phyloP scores from a whole-genome alignment of 345 rosid genomes.

The Lepidium africanum region DNA sequence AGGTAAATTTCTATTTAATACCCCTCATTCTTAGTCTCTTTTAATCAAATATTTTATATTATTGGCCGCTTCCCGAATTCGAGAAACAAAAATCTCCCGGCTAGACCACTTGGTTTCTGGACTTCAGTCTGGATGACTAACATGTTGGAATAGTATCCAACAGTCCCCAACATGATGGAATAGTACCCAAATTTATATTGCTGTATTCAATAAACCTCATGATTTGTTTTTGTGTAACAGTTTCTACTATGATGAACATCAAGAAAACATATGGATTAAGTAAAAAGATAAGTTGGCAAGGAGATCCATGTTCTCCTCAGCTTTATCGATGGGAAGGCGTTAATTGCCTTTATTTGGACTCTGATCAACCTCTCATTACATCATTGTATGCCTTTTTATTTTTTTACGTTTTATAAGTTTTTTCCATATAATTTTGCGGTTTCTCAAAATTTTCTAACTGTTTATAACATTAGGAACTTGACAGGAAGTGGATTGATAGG shows the following conservation, averaged over 20 bases:
- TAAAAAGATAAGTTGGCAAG: constrained; percentile 38
- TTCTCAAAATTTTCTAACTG: neutral
- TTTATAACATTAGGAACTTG: constrained; percentile 24
- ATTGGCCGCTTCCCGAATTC: no score
- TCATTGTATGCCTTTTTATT: constrained; percentile 34
- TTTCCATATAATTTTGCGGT: neutral
- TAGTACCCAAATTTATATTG: no score
- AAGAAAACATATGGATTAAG: constrained; percentile 36
- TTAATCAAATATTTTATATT: no score
- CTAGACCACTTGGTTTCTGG: no score
- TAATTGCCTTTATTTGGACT: constrained; percentile 23
- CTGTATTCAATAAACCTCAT: no score
- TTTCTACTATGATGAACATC: constrained; percentile 37
- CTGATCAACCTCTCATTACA: constrained; percentile 27
- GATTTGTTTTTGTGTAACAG: constrained; percentile 20
- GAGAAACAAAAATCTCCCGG: no score
- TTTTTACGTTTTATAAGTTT: neutral
- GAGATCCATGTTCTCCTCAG: constrained; percentile 47
- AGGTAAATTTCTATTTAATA: constrained; percentile 13
- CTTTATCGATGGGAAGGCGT: constrained; percentile 38
- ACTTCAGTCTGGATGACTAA: no score
- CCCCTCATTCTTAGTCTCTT: no score
- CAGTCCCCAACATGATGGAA: no score
- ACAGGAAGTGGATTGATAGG: constrained; percentile 32
- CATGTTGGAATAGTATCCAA: no score